These are phyloP conservation scores for Protomyces gravidus DNA, from an alignment of 1,139 yeast species.

Conservation along the genomic window DNA sequence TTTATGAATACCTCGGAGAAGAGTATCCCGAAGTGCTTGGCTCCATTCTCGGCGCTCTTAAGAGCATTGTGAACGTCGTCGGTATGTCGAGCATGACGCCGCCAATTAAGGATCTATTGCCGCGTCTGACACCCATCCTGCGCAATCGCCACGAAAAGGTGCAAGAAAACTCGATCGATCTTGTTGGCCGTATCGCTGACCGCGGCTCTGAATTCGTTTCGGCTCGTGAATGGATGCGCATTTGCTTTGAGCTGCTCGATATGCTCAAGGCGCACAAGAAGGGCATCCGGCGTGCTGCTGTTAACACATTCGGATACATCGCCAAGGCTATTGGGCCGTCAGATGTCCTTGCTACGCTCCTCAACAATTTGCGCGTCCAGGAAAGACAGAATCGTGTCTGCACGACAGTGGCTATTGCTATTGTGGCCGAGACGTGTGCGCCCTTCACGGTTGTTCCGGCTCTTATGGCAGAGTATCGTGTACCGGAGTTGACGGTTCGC, in stretches of 20 bases:
- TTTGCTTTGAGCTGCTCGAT: constrained; percentile 84
- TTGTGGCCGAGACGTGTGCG: constrained; percentile 88
- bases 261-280: constrained; percentile 82
- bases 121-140: constrained; percentile 85
- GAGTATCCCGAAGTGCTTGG: constrained; percentile 93
- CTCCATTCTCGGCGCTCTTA: constrained; percentile 69
- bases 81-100: constrained; percentile 68
- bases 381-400: constrained; percentile 96
- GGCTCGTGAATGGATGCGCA: constrained; percentile 97
- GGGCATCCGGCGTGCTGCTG: constrained; percentile 77
- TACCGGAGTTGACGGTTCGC: constrained; percentile 89
- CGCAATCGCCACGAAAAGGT: constrained; percentile 88
- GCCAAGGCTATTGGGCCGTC: constrained; percentile 95
- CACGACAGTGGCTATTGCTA: constrained; percentile 96
- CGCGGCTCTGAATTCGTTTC: constrained; percentile 81
- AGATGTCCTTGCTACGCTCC: constrained; percentile 78
- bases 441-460: constrained; percentile 97
- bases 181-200: constrained; percentile 79
- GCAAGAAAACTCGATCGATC: constrained; percentile 73
- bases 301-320: constrained; percentile 83
- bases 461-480: constrained; percentile 88
- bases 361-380: constrained; percentile 82
- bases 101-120: constrained; percentile 74
- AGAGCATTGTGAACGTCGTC: constrained; percentile 50
- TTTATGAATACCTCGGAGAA: constrained; percentile 91